These are phyloP conservation scores for Wickerhamiella lipophila DNA, from an alignment of 805 yeast species.

Conservation along the genomic window DNA sequence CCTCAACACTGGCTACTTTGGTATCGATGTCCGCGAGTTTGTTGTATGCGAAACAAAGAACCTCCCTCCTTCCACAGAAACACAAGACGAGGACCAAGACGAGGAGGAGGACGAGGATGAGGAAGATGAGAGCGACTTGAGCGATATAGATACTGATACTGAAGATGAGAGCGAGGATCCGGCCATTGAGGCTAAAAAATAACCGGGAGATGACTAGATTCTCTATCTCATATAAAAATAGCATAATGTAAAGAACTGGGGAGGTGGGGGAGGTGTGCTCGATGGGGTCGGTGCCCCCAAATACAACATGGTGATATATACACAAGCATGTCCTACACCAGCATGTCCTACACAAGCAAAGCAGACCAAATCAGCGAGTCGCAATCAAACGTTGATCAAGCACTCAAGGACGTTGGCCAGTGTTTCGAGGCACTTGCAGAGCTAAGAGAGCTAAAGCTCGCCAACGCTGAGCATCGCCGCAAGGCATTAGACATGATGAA, in stretches of 20 bases:
- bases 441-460: no score
- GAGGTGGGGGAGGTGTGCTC: no score
- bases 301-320: no score
- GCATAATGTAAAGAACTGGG: neutral
- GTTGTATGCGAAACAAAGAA: constrained; percentile 56
- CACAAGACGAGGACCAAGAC: constrained; percentile 27
- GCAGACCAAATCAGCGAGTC: no score
- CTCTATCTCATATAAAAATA: neutral
- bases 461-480: no score
- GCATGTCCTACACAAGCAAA: no score
- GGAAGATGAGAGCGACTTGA: constrained; percentile 34
- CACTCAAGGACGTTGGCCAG: no score
- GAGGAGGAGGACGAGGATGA: constrained; percentile 28
- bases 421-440: no score
- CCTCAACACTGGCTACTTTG: constrained; percentile 67
- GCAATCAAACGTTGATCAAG: no score
- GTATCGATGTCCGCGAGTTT: constrained; percentile 64
- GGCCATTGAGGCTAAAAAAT: neutral
- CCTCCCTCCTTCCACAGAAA: constrained; percentile 24
- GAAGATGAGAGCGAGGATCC: constrained; percentile 36
- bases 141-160: constrained; percentile 52
- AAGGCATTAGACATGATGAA: no score
- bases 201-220: neutral
- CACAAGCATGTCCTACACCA: no score
- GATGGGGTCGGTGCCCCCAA: no score